These are phyloP conservation scores for Plenodomus tracheiphilus DNA, from an alignment of 2,329 filamentous ascomycete genomes.

Conservation along the genomic window DNA sequence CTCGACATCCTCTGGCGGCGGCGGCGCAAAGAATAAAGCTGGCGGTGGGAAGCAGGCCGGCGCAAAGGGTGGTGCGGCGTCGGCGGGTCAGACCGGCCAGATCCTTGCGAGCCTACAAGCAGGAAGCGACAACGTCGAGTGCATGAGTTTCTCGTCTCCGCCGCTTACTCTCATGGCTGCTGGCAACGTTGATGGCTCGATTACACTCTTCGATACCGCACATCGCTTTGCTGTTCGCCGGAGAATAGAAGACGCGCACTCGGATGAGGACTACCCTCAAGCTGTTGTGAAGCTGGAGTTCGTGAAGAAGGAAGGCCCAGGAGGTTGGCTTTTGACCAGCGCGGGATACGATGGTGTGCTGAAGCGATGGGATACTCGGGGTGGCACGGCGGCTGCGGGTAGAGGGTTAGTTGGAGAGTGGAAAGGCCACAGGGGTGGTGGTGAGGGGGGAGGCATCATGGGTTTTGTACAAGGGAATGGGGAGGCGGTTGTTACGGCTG, in stretches of 20 bases:
- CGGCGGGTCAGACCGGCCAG: constrained; percentile 61
- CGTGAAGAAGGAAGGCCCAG: constrained; percentile 55
- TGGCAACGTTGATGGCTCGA: constrained; percentile 67
- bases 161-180: constrained; percentile 64
- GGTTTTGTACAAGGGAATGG: constrained; percentile 85
- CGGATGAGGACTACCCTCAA: constrained; percentile 70
- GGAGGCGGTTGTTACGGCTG: constrained; percentile 79
- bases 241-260: constrained; percentile 80
- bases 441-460: constrained; percentile 84
- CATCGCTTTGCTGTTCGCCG: constrained; percentile 85
- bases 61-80: constrained; percentile 42
- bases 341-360: constrained; percentile 93
- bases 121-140: constrained; percentile 79
- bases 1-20: constrained; percentile 47
- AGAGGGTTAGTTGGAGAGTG: constrained; percentile 81
- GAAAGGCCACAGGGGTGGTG: constrained; percentile 83
- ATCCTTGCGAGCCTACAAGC: constrained; percentile 84
- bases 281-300: constrained; percentile 94
- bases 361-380: constrained; percentile 80
- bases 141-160: constrained; percentile 66
- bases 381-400: constrained; percentile 66
- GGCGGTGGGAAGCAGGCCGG: constrained; percentile 50
- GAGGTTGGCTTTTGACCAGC: constrained; percentile 75
- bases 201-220: constrained; percentile 84
- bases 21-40: constrained; percentile 54